Evolutionary conservation across 257 asterid genomes (phyloP).

Genomic region (Solanum acaule): DNA sequence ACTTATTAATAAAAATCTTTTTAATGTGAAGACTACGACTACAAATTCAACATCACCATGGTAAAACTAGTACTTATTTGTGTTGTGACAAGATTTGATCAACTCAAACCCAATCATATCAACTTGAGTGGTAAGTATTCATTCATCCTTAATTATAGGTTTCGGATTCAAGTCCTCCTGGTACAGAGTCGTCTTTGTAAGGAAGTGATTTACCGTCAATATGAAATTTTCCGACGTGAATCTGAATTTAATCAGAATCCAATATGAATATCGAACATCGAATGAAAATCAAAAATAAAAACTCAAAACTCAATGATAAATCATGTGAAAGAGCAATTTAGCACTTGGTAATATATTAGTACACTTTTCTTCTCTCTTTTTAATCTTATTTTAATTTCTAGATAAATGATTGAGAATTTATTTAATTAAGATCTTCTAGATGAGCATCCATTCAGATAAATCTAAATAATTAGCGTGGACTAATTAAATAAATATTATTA

Average conservation of each 20-base stretch:
- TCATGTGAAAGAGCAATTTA: background rate
- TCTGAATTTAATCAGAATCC: too few relatives aligned
- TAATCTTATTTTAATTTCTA: background rate
- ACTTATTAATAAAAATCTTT: background rate
- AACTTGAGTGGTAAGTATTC: background rate
- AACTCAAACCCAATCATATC: background rate
- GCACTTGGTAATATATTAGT: background rate
- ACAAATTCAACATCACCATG: background rate
- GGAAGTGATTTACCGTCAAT: too few relatives aligned
- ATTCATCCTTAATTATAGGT: accelerated
- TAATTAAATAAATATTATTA: background rate
- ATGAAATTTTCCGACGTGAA: too few relatives aligned
- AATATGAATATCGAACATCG: too few relatives aligned
- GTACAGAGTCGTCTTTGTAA: accelerated
- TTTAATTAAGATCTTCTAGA: background rate
- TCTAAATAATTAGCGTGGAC: background rate
- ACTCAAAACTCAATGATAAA: background rate
- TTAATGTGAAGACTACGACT: background rate
- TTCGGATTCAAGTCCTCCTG: accelerated
- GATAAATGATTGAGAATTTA: background rate
- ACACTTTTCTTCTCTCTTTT: background rate
- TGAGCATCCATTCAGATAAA: background rate
- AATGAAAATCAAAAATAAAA: too few relatives aligned
- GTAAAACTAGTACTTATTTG: background rate
- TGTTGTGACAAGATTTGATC: background rate